phyloP scores from a whole-genome alignment of 768 basidiomycete species.

The Fistulinella prunicolor region DNA sequence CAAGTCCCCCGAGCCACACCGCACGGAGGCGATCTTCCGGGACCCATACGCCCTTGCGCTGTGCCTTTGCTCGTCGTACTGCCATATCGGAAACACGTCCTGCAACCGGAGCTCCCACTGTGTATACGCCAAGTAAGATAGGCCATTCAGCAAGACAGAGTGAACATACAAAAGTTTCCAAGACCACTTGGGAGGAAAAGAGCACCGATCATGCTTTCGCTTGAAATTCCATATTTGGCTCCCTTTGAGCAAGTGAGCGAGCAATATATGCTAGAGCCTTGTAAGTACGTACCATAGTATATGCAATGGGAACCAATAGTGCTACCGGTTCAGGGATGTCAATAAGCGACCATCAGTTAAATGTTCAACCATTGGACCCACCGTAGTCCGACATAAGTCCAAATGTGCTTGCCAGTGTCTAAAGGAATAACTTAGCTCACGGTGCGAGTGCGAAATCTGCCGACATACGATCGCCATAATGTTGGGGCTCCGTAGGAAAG shows the following conservation, averaged over 20 bases:
- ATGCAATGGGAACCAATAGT: slow-evolving; percentile 59
- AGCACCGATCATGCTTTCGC: slow-evolving; percentile 21
- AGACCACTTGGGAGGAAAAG: slow-evolving; percentile 27
- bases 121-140: neutral
- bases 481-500: slow-evolving; percentile 57
- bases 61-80: slow-evolving; percentile 45
- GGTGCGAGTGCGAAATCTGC: neutral
- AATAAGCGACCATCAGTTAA: neutral
- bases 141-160: neutral
- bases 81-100: slow-evolving; percentile 57
- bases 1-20: slow-evolving; percentile 41
- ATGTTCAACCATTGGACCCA: slow-evolving; percentile 27
- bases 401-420: slow-evolving; percentile 41
- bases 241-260: slow-evolving; percentile 40
- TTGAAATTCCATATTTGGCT: slow-evolving; percentile 27
- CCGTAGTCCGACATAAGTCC: slow-evolving; percentile 28
- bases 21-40: slow-evolving; percentile 69
- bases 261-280: neutral
- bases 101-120: slow-evolving; percentile 59
- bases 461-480: slow-evolving; percentile 49
- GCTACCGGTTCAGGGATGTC: slow-evolving; percentile 16
- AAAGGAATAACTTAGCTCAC: slow-evolving; percentile 8
- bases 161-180: slow-evolving; percentile 23
- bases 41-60: slow-evolving; percentile 55
- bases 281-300: slow-evolving; percentile 52